Conservation (phyloP, 495 filamentous ascomycete genomes). For the Penicillium argentinense region DNA sequence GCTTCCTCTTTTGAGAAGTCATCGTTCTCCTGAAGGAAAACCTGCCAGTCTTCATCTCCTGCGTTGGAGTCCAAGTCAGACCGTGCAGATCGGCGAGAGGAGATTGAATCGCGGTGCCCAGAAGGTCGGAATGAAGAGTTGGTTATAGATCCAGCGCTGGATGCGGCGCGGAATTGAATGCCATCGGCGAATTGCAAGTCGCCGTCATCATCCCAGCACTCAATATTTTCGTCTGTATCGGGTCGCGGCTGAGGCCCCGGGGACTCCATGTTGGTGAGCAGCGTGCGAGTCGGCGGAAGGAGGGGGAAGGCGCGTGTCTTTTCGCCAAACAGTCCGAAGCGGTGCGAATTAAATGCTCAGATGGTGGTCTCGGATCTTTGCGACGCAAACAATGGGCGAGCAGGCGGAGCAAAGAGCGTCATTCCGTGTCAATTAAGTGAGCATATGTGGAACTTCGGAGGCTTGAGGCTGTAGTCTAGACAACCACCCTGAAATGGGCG, state of each 20-base stretch:
- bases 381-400: slow-evolving; percentile 21
- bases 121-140: slow-evolving; percentile 51
- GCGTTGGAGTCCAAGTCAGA: slow-evolving; percentile 76
- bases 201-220: slow-evolving; percentile 89
- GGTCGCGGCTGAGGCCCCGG: slow-evolving; percentile 55
- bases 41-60: slow-evolving; percentile 82
- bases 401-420: slow-evolving; percentile 27
- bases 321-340: background rate
- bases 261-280: slow-evolving; percentile 50
- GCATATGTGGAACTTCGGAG: too few species aligned
- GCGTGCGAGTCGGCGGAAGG: background rate
- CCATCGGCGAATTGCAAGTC: slow-evolving; percentile 74
- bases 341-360: slow-evolving; percentile 7
- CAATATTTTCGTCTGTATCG: slow-evolving; percentile 59
- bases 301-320: background rate
- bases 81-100: slow-evolving; percentile 72
- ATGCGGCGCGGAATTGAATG: slow-evolving; percentile 63
- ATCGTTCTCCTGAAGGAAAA: slow-evolving; percentile 75
- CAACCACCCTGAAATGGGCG: too few species aligned
- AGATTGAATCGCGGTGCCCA: slow-evolving; percentile 69
- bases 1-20: slow-evolving; percentile 78
- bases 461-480: too few species aligned
- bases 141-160: slow-evolving; percentile 56
- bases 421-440: slow-evolving; percentile 29
- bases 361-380: slow-evolving; percentile 24